Base-by-base conservation (phyloP, 768 basidiomycete species). In the Lentinula aciculospora region DNA sequence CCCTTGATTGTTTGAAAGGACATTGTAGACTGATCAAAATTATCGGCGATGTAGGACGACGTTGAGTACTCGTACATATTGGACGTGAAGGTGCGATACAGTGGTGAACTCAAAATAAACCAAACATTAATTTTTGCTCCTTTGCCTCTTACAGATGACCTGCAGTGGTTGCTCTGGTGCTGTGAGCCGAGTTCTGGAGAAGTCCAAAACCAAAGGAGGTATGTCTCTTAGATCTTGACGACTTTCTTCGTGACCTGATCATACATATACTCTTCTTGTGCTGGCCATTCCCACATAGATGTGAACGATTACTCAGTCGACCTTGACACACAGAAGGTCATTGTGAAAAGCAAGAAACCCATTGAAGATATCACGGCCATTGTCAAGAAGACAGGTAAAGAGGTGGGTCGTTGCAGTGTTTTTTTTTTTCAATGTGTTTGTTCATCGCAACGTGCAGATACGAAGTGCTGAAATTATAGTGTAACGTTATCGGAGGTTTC, bases 301-400 rank as follows among this genome's bases (percentile, higher is more conserved):
- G 76, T 91, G 47, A 66, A 74, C 19, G 72, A 73, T 2, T 93
- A 76, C 73, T 68, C 74, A 3, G 85, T 94, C 62, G 75, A 66
- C 65, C 80, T 94, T 34, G 84, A 81, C 28, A 82, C 73, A 37
- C 90, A 94, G 68, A 80, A 81, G 66, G 93, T 94, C 56, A 53
- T 81, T 53, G 91, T 95, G 48, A 84, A 95, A 95, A 57, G 31
- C 46, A 69, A 73, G 2, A 74, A 82, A 9, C 64, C 78, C 17
- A 90, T 88, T 68, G 89, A 92, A 0, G 76, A 76, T 2, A 74
- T 93, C 46, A 71, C 82, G 12, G 84, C 74, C 53, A 89, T 78
- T 76, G 92, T 96, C 67, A 82, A 83, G 79, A 95, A 94, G 82
- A 96, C 93, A 9, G 94, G 94, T 62, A 94, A 94, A 73, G 81